A percentile compares a stretch with the other conserved stretches of the same genome.
These are phyloP conservation scores for Botrytis porri DNA, from an alignment of 2,329 filamentous ascomycete genomes.

Conservation along the genomic window DNA sequence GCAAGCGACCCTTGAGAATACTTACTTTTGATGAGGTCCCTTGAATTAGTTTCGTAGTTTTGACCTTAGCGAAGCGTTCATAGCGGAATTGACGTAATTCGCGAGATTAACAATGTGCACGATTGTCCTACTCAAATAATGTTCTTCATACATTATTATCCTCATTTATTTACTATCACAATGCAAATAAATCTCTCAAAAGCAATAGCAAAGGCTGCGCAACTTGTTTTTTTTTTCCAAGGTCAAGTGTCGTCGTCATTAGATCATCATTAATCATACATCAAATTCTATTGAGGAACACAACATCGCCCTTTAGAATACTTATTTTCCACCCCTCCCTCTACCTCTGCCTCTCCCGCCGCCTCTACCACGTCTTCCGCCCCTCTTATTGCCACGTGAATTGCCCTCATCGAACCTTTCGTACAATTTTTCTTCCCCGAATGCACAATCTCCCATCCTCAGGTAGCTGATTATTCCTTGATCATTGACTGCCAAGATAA, in stretches of 20 bases:
- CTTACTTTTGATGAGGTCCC: not conserved
- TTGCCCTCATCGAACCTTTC: slow-evolving; percentile 51
- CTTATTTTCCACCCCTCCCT: slow-evolving; percentile 28
- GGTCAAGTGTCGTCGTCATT: not conserved
- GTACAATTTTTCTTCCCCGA: slow-evolving; percentile 71
- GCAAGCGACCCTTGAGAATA: not conserved
- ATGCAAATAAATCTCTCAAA: not conserved
- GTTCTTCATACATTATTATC: not conserved
- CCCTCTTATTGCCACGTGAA: slow-evolving; percentile 40
- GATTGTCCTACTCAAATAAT: not conserved
- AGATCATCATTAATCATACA: not conserved
- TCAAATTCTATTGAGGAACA: not conserved
- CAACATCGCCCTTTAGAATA: not conserved
- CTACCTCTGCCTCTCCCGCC: slow-evolving; percentile 38
- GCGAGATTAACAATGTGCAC: not conserved
- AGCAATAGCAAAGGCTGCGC: not conserved
- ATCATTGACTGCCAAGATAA: slow-evolving; percentile 85
- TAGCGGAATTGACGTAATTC: not conserved
- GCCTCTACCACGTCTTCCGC: slow-evolving; percentile 41
- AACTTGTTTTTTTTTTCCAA: not conserved
- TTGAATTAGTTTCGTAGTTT: not conserved
- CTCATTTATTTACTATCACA: not conserved
- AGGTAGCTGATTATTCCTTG: slow-evolving; percentile 87
- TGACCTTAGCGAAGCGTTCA: not conserved
- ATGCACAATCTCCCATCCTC: slow-evolving; percentile 74